phyloP scores from a whole-genome alignment of 2,329 filamentous ascomycete genomes.

The Fusarium pseudonygamai region DNA sequence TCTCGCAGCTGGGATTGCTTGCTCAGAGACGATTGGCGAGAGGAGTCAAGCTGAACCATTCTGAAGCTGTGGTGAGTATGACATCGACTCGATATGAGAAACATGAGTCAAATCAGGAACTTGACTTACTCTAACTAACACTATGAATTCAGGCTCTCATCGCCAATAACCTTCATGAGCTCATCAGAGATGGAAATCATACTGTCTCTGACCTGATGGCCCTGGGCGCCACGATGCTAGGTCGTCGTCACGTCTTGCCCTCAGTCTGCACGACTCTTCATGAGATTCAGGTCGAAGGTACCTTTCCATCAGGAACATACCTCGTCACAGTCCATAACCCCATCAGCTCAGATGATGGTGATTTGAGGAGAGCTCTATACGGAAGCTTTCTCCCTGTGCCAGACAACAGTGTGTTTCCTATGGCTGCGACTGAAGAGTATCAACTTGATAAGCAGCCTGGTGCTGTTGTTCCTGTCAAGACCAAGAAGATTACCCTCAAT shows the following conservation, averaged over 20 bases:
- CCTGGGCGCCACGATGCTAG: conserved; percentile 90
- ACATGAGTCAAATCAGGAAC: background rate
- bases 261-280: conserved; percentile 80
- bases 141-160: conserved; percentile 71
- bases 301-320: conserved; percentile 89
- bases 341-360: conserved; percentile 84
- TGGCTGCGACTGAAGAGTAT: conserved; percentile 72
- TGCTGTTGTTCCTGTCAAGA: conserved; percentile 77
- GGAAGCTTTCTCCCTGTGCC: conserved; percentile 90
- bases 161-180: conserved; percentile 89
- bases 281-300: conserved; percentile 93
- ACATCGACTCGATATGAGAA: background rate
- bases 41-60: conserved; percentile 88
- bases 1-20: conserved; percentile 86
- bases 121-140: conserved; percentile 10
- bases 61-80: conserved; percentile 79
- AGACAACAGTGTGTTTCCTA: conserved; percentile 71
- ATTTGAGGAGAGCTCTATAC: conserved; percentile 87
- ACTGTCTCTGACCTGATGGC: conserved; percentile 93
- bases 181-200: conserved; percentile 96
- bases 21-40: conserved; percentile 89
- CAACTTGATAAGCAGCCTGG: conserved; percentile 77
- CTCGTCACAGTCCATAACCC: conserved; percentile 95
- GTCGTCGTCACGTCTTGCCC: conserved; percentile 89
- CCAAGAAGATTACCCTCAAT: conserved; percentile 74